Evolutionary conservation across 352 stramenopile species (phyloP).

Genomic region (Pythium brachiatum): DNA sequence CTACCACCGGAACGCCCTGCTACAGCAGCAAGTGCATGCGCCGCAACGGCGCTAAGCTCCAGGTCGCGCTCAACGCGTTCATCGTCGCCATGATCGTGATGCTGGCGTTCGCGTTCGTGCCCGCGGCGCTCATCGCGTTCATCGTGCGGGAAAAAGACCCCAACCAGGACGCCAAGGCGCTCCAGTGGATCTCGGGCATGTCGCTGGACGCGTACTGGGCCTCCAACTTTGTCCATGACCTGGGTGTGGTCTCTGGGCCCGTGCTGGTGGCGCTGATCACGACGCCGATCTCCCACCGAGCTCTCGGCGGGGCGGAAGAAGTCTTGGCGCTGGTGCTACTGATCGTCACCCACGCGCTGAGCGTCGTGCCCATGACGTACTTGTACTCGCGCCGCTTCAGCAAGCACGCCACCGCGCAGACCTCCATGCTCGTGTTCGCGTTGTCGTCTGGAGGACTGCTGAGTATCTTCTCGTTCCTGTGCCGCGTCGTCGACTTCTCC

Average conservation of each 20-base stretch:
- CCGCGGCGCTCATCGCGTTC: conserved; percentile 60
- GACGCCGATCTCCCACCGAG: conserved; percentile 36
- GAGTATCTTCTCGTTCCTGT: conserved; percentile 79
- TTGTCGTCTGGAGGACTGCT: conserved; percentile 57
- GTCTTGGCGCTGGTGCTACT: conserved; percentile 40
- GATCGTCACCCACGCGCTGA: conserved; percentile 40
- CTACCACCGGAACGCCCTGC: conserved; percentile 9
- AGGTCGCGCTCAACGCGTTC: conserved; percentile 63
- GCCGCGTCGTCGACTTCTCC: conserved; percentile 56
- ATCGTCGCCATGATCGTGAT: conserved; percentile 57
- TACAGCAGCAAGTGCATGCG: conserved; percentile 40
- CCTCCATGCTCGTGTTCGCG: conserved; percentile 59
- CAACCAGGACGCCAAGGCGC: conserved; percentile 57
- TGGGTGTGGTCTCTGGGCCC: conserved; percentile 38
- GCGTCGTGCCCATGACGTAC: conserved; percentile 59
- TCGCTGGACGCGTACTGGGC: conserved; percentile 58
- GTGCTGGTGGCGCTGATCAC: conserved; percentile 40
- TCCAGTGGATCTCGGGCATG: conserved; percentile 64
- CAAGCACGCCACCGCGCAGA: conserved; percentile 60
- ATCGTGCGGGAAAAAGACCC: conserved; percentile 64
- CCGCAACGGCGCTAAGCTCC: conserved; percentile 53
- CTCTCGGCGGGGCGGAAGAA: conserved; percentile 33
- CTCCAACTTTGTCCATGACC: conserved; percentile 55
- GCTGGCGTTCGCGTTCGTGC: conserved; percentile 69
- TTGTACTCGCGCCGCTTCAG: conserved; percentile 61